Evolutionary conservation across 169 alveolate species (phyloP).

Genomic region (Plasmodium cynomolgi): DNA sequence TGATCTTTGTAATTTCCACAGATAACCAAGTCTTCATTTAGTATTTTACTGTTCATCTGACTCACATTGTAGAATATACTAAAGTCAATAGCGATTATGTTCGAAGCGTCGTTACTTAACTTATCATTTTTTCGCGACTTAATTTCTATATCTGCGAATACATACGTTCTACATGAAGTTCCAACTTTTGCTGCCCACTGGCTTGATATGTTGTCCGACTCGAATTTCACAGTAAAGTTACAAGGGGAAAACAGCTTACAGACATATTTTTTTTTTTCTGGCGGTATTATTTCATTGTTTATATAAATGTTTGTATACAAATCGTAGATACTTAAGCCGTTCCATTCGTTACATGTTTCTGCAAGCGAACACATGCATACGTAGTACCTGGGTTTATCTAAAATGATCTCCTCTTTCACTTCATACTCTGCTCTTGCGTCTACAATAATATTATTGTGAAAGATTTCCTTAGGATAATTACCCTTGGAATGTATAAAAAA

Average conservation of each 20-base stretch:
- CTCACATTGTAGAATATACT: slow-evolving; percentile 1
- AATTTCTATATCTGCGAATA: slow-evolving; percentile 17
- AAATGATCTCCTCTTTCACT: neutral
- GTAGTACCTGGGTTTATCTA: slow-evolving; percentile 46
- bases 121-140: slow-evolving; percentile 3
- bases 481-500: slow-evolving; percentile 12
- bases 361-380: slow-evolving; percentile 64
- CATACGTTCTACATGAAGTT: slow-evolving; percentile 45
- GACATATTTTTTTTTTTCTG: slow-evolving; percentile 8
- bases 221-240: slow-evolving; percentile 30
- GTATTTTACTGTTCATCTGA: slow-evolving; percentile 17
- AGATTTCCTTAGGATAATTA: neutral
- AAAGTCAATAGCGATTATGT: slow-evolving; percentile 25
- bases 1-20: slow-evolving; percentile 69
- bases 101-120: slow-evolving; percentile 12
- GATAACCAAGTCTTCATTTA: slow-evolving; percentile 36
- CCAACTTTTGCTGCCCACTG: slow-evolving; percentile 51
- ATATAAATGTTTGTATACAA: slow-evolving; percentile 31
- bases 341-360: slow-evolving; percentile 11
- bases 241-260: slow-evolving; percentile 35
- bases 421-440: slow-evolving; percentile 21
- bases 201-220: slow-evolving; percentile 6
- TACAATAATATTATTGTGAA: neutral
- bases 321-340: slow-evolving; percentile 8
- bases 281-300: slow-evolving; percentile 11